These are phyloP conservation scores for Rhizophagus clarus DNA, from an alignment of 192 early-diverging fungal genomes.

Conservation along the genomic window DNA sequence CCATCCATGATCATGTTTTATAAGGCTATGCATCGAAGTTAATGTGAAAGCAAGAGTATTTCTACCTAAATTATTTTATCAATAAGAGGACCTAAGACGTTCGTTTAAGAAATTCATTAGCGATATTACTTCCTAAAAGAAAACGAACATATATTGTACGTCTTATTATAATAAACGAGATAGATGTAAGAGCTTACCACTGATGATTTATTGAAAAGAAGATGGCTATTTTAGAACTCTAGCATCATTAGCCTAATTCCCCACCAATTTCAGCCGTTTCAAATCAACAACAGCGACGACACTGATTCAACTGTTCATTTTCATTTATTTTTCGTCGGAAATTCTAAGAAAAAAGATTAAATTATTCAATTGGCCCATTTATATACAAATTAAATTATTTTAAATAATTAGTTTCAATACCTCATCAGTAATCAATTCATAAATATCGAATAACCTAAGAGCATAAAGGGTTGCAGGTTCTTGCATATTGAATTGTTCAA, in stretches of 20 bases:
- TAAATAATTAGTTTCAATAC: neutral
- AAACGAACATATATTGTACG: neutral
- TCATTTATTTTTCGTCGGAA: conserved; percentile 18
- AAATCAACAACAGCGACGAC: conserved; percentile 21
- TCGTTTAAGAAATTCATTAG: conserved; percentile 57
- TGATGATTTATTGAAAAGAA: conserved; percentile 67
- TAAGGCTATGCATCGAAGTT: conserved; percentile 58
- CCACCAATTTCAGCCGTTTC: conserved; percentile 31
- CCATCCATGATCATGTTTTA: conserved; percentile 70
- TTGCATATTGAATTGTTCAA: conserved; percentile 32
- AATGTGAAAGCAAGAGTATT: conserved; percentile 74
- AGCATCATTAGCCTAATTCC: conserved; percentile 48
- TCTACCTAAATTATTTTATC: conserved; percentile 55
- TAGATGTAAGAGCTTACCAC: conserved; percentile 39
- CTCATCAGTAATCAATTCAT: conserved; percentile 32
- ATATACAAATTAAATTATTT: too few relatives aligned
- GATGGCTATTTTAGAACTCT: conserved; percentile 55
- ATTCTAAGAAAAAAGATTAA: conserved; percentile 12
- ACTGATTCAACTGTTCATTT: conserved; percentile 28
- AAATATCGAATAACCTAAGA: conserved; percentile 20
- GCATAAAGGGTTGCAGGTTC: conserved; percentile 22
- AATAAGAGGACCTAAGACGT: conserved; percentile 61
- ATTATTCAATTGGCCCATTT: too few relatives aligned
- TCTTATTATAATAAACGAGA: neutral
- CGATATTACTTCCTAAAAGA: conserved; percentile 60